Evolutionary conservation across 1,284 basidiomycete genomes (phyloP).

Genomic region (Puccinia horiana): DNA sequence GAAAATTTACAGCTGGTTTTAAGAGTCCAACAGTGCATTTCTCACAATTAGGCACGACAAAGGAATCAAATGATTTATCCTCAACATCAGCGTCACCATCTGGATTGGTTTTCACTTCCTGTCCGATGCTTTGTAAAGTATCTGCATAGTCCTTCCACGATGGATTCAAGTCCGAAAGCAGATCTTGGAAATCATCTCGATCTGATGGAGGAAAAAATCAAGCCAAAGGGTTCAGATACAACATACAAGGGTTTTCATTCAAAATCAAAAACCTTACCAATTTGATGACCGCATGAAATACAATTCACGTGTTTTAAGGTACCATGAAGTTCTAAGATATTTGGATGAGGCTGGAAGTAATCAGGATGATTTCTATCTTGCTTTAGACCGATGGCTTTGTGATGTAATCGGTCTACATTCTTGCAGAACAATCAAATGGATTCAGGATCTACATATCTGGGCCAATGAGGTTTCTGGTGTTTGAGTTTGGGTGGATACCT

Average conservation of each 20-base stretch:
- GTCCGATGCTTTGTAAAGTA: constrained; percentile 53
- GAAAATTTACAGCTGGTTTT: constrained; percentile 53
- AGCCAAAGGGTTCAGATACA: constrained; percentile 52
- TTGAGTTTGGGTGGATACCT: constrained; percentile 33
- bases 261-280: constrained; percentile 49
- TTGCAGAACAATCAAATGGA: constrained; percentile 29
- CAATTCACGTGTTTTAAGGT: constrained; percentile 52
- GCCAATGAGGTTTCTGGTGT: not conserved
- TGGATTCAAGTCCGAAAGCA: constrained; percentile 55
- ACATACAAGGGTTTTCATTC: constrained; percentile 53
- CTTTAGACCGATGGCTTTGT: constrained; percentile 53
- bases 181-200: constrained; percentile 55
- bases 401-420: constrained; percentile 58
- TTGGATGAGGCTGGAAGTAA: constrained; percentile 49
- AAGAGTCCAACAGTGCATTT: constrained; percentile 56
- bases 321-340: constrained; percentile 58
- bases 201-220: constrained; percentile 52
- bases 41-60: constrained; percentile 56
- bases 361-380: constrained; percentile 30
- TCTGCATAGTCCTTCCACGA: constrained; percentile 55
- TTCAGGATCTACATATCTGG: not conserved
- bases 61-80: constrained; percentile 54
- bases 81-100: constrained; percentile 56
- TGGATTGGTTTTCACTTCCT: constrained; percentile 57
- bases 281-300: constrained; percentile 46